phyloP scores from a whole-genome alignment of 345 rosid genomes.

The Limnanthes douglasii region DNA sequence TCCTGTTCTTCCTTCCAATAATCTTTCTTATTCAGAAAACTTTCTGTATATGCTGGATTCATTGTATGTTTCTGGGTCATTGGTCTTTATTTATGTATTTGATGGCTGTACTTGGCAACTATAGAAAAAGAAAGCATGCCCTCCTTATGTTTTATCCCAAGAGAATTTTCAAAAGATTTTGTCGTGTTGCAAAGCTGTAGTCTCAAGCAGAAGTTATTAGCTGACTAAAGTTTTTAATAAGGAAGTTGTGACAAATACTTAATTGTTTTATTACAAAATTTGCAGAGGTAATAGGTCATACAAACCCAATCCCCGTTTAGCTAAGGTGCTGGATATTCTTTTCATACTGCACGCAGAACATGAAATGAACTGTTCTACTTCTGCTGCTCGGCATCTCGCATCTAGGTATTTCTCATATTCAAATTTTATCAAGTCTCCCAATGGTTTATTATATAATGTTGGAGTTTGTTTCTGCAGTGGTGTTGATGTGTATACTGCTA shows the following conservation, averaged over 20 bases:
- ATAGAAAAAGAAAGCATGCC: background rate
- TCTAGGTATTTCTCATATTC: constrained; percentile 41
- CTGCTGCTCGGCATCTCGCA: constrained; percentile 97
- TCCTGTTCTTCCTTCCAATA: constrained; percentile 84
- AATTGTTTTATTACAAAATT: constrained; percentile 1
- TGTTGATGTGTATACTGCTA: constrained; percentile 85
- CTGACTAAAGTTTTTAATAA: no score
- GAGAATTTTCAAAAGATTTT: no score
- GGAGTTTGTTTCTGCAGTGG: constrained; percentile 34
- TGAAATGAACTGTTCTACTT: constrained; percentile 93
- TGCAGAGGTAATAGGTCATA: constrained; percentile 76
- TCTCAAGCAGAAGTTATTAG: no score
- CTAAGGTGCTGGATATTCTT: constrained; percentile 79
- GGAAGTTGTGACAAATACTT: background rate
- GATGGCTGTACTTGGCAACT: background rate
- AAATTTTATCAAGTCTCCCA: constrained; percentile 1
- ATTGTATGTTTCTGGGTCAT: constrained; percentile 26
- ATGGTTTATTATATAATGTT: background rate
- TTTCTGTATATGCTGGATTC: constrained; percentile 95
- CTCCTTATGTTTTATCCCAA: background rate
- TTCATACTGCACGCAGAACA: constrained; percentile 96
- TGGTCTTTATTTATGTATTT: background rate
- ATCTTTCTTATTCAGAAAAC: constrained; percentile 86
- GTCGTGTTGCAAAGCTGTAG: no score
- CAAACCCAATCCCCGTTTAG: constrained; percentile 84